A percentile compares a stretch with the other conserved stretches of the same genome.
Evolutionary conservation across 1,284 basidiomycete species (phyloP).

Genomic region (Puccinia coronata): DNA sequence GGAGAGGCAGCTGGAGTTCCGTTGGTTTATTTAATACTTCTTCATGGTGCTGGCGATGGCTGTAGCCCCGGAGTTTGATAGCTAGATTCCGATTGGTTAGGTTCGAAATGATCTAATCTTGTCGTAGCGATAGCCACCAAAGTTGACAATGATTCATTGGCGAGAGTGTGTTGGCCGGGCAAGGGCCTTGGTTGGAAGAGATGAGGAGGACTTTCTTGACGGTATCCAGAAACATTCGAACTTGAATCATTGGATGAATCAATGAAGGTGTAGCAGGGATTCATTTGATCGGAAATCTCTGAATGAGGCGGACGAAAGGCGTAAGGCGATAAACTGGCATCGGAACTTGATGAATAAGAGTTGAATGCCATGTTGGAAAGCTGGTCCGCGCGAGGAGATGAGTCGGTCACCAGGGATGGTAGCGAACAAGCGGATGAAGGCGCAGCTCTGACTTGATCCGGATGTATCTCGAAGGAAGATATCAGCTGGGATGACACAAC

Average conservation of each 20-base stretch:
- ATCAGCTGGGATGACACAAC: slow-evolving; percentile 22
- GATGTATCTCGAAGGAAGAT: slow-evolving; percentile 3
- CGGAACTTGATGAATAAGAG: neutral
- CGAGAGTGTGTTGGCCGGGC: neutral
- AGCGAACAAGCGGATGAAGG: slow-evolving; percentile 13
- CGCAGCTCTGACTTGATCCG: slow-evolving; percentile 6
- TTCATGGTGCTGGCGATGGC: neutral
- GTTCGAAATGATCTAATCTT: slow-evolving; percentile 17
- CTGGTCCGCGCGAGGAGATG: neutral
- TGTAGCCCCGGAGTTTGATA: neutral
- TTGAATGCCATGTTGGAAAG: neutral
- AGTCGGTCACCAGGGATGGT: slow-evolving; percentile 9
- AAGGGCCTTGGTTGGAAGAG: slow-evolving; percentile 12
- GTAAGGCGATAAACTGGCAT: neutral
- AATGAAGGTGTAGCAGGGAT: slow-evolving; percentile 20
- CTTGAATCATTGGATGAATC: slow-evolving; percentile 9
- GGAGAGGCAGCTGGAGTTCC: neutral
- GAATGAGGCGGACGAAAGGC: slow-evolving; percentile 2
- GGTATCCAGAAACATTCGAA: neutral
- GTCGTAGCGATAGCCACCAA: slow-evolving; percentile 7
- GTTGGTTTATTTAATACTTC: neutral
- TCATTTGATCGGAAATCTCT: slow-evolving; percentile 6
- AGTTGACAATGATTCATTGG: slow-evolving; percentile 12
- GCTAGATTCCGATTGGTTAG: neutral
- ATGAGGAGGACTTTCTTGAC: neutral